Evolutionary conservation across 1,284 basidiomycete species (phyloP), one percentile per base, ranked within the genome.

Genomic region (Leccinum ponderosum): DNA sequence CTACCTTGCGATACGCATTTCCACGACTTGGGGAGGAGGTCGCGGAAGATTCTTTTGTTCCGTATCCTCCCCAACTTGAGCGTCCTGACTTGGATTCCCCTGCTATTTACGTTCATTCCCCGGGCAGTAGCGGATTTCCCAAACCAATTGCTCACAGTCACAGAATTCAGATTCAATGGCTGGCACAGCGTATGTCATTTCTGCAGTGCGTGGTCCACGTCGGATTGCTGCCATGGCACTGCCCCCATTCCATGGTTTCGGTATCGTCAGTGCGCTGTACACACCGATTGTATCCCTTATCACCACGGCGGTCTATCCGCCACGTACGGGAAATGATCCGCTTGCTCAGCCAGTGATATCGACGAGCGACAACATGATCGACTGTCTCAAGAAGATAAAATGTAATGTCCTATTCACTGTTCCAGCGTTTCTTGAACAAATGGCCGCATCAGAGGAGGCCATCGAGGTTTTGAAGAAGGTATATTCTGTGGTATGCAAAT

Each of bases 101-200:
- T 3, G 63, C 63, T 6, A 48, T 74, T 12, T 77, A 77, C 20
- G 47, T 77, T 8, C 77, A 77, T 56, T 78, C 77, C 2, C 77
- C 76, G 1, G 76, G 77, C 3, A 78, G 76, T 39, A 79, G 75
- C 0, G 76, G 77, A 20, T 73, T 73, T 52, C 77, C 77, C 0
- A 77, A 77, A 57, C 57, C 70, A 0, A 77, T 77, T 33, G 27
- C 69, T 8, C 67, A 68, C 37, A 69, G 58, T 0, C 55, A 77
- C 57, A 64, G 61, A 12, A 53, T 65, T 17, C 66, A 72, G 39
- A 60, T 73, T 1, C 64, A 73, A 11, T 74, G 69, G 65, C 3
- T 73, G n/a, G n/a, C 37, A 6, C 35, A 42, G 9, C 37, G 54
- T 55, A 27, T 12, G 54, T 47, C 4, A 44, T 42, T 12, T 42